Evolutionary conservation across 192 early-diverging fungal species (phyloP).

Genomic region (Pilobolus umbonatus): DNA sequence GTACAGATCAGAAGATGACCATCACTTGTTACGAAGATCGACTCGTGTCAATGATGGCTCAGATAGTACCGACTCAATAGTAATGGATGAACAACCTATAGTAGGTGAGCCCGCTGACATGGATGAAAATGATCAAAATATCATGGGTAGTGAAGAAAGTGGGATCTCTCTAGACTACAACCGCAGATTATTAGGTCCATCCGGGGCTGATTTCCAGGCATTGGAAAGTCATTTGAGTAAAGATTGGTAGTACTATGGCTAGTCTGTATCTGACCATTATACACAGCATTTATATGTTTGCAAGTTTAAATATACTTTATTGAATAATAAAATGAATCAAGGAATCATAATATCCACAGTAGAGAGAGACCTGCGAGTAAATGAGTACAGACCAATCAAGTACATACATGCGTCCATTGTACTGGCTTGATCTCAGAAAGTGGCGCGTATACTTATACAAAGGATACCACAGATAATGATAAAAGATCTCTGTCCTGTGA

Average conservation of each 20-base stretch:
- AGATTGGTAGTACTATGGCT: conserved; percentile 26
- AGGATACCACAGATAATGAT: too few species aligned
- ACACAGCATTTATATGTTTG: too few species aligned
- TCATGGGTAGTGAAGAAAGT: conserved; percentile 23
- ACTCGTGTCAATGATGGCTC: background rate
- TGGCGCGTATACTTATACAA: too few species aligned
- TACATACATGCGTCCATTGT: too few species aligned
- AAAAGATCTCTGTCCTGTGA: too few species aligned
- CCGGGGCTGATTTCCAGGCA: conserved; percentile 15
- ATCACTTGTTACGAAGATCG: background rate
- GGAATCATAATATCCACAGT: too few species aligned
- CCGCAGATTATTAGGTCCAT: conserved; percentile 21
- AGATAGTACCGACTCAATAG: background rate
- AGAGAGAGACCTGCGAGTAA: too few species aligned
- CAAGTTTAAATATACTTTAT: too few species aligned
- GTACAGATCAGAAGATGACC: conserved; percentile 11
- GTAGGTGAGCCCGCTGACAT: conserved; percentile 34
- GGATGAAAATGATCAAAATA: conserved; percentile 24
- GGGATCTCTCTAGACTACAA: conserved; percentile 10
- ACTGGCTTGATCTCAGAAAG: too few species aligned
- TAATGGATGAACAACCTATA: conserved; percentile 17
- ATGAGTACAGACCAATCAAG: too few species aligned
- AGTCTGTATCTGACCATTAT: too few species aligned
- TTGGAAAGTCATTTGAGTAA: conserved; percentile 29
- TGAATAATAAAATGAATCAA: too few species aligned